A percentile compares a stretch with the other conserved stretches of the same genome.
phyloP scores from a whole-genome alignment of 441 rosid genomes.

The Gossypium lobatum region DNA sequence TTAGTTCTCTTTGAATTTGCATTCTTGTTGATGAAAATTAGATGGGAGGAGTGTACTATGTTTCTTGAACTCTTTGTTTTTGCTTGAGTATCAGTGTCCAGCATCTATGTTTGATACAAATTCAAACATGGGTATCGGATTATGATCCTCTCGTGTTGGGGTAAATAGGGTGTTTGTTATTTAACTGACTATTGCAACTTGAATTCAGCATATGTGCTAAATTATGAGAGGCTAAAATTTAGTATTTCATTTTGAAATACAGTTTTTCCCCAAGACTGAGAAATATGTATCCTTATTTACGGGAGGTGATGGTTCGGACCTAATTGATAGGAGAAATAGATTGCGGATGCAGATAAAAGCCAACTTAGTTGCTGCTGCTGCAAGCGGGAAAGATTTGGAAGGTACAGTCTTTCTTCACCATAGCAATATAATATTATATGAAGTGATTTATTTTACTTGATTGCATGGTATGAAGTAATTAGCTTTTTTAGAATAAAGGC shows the following conservation, averaged over 20 bases:
- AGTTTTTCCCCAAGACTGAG: constrained; percentile 98
- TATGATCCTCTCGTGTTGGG: not conserved
- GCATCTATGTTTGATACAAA: not conserved
- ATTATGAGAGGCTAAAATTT: not conserved
- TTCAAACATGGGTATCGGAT: not conserved
- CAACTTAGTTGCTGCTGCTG: constrained; percentile 83
- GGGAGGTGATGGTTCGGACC: constrained; percentile 64
- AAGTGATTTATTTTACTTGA: not conserved
- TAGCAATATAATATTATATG: not conserved
- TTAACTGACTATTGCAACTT: not conserved
- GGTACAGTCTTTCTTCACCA: constrained; percentile 32
- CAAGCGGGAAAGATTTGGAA: constrained; percentile 95
- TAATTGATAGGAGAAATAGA: constrained; percentile 69
- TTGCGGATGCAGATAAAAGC: constrained; percentile 92
- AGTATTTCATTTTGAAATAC: constrained; percentile 17
- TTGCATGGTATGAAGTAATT: not conserved
- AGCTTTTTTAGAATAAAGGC: not conserved
- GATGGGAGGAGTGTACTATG: not conserved
- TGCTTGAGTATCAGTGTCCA: not conserved
- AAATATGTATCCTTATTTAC: constrained; percentile 83
- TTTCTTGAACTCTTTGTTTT: not conserved
- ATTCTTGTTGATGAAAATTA: not conserved
- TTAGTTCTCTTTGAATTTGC: not conserved
- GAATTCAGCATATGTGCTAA: not conserved
- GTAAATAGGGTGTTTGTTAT: not conserved